Evolutionary conservation across 208 protist genomes (phyloP), one percentile per base, ranked within the genome.

Genomic region (Trypanosoma vivax): DNA sequence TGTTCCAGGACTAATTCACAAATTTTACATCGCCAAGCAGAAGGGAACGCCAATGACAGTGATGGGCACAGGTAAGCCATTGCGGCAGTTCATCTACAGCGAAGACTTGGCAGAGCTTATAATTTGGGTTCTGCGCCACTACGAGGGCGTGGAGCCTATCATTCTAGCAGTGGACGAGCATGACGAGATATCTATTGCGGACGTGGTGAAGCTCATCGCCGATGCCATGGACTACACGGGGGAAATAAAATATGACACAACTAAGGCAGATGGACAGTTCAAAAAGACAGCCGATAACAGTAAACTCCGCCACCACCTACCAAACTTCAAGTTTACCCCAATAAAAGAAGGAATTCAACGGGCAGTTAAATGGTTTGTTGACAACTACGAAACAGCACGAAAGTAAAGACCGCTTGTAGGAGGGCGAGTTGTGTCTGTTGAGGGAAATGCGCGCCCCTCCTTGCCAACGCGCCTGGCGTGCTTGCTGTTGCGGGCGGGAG

Each of bases 1-100:
- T 29, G 70, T 96, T 6, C 91, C 92, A 14, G 94, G 88, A 34
- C 73, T 98, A 13, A 96, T 97, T 56, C 95, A 97, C 71, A 96
- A 96, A 60, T 76, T 66, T 50, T 94, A 93, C 63, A 35, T 92
- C 1, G 88, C 88, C 11, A 81, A 95, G 74, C 64, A 76, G 29
- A 65, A 85, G 13, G 74, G 69, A 13, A 71, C 59, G 21, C 60
- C 77, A 18, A 78, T 96, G 28, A 74, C 57, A 6, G 68, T 96
- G 24, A 91, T 79, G 68, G 95, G 94, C 38, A 88, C 77, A 2
- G 93, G 95, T 29, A 95, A 75, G 58, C 92, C 94, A 29, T 71
- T 97, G 16, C 63, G 93, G 35, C 95, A 98, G 69, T 98, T 98
- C 58, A 96, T 97, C 53, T 97, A 87, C 61, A 83, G 69, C 34